Percentiles rank a stretch among this genome's conserved stretches.
Evolutionary conservation across 2,329 filamentous ascomycete species (phyloP).

Genomic region (Graphilbum fragrans): DNA sequence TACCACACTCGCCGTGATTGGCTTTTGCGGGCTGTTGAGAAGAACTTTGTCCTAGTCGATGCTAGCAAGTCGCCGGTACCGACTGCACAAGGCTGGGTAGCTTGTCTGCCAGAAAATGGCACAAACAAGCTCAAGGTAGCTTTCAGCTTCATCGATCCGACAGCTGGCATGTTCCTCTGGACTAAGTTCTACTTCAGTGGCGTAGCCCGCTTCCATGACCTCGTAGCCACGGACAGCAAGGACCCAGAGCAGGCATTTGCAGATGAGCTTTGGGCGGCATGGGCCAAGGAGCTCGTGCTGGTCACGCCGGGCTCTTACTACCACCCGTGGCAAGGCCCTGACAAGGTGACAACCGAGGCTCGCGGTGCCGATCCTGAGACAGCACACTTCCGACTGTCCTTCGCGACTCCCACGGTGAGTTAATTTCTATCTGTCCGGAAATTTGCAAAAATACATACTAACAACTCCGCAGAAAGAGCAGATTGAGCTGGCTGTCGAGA

Average conservation of each 20-base stretch:
- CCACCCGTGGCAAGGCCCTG: conserved; percentile 17
- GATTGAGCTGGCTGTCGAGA: conserved; percentile 7
- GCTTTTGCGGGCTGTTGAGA: conserved; percentile 42
- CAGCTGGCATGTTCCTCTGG: conserved; percentile 21
- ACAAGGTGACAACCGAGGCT: conserved; percentile 14
- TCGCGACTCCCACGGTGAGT: conserved; percentile 16
- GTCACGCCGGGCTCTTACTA: conserved; percentile 20
- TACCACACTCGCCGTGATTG: conserved; percentile 56
- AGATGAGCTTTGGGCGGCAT: conserved; percentile 9
- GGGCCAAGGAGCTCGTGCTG: conserved; percentile 12
- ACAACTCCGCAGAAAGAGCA: conserved; percentile 8
- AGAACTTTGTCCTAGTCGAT: conserved; percentile 10
- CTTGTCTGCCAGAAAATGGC: conserved; percentile 6
- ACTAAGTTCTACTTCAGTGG: conserved; percentile 15
- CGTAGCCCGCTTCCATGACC: neutral
- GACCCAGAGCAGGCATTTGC: conserved; percentile 15
- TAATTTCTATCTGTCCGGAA: neutral
- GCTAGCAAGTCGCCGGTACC: conserved; percentile 10
- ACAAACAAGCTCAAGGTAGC: conserved; percentile 8
- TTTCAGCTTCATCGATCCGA: conserved; percentile 17
- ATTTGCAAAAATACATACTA: neutral
- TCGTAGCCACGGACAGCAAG: neutral
- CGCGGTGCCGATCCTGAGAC: conserved; percentile 12
- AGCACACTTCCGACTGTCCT: conserved; percentile 16
- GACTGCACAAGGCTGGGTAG: conserved; percentile 11